Evolutionary conservation across 257 asterid species (phyloP).

Genomic region (Ilex aquifolium): DNA sequence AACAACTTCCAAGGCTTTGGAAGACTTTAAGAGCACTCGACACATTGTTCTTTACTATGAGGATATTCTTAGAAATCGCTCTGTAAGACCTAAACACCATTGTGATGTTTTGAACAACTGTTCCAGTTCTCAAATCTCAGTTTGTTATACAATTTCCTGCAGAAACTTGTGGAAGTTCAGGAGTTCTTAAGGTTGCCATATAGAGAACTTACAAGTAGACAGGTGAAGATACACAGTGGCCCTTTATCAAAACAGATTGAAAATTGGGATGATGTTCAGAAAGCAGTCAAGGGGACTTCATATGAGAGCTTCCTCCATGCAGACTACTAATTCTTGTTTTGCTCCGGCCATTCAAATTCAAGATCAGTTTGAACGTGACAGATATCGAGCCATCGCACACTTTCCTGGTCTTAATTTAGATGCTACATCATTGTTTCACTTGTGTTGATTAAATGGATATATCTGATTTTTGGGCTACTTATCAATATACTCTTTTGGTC

Average conservation of each 20-base stretch:
- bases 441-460: too few relatives aligned
- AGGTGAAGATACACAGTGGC: slow-evolving; percentile 75
- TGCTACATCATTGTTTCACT: too few relatives aligned
- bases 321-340: too few relatives aligned
- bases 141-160: slow-evolving; percentile 8
- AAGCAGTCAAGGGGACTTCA: slow-evolving; percentile 47
- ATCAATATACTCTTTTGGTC: too few relatives aligned
- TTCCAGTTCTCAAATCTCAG: neutral
- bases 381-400: too few relatives aligned
- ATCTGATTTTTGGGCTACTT: too few relatives aligned
- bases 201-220: slow-evolving; percentile 56
- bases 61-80: slow-evolving; percentile 49
- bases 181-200: slow-evolving; percentile 62
- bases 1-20: slow-evolving; percentile 37
- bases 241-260: slow-evolving; percentile 38
- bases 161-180: slow-evolving; percentile 70
- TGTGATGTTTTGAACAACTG: too few relatives aligned
- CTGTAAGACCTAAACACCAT: slow-evolving; percentile 28
- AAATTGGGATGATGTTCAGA: slow-evolving; percentile 51
- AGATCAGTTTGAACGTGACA: too few relatives aligned
- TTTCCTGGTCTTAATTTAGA: too few relatives aligned
- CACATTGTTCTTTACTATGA: slow-evolving; percentile 73
- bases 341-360: too few relatives aligned
- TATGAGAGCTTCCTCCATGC: neutral
- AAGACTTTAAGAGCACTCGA: slow-evolving; percentile 54